Base-by-base conservation (phyloP, 2,329 filamentous ascomycete genomes). In the Trichoderma endophyticum region DNA sequence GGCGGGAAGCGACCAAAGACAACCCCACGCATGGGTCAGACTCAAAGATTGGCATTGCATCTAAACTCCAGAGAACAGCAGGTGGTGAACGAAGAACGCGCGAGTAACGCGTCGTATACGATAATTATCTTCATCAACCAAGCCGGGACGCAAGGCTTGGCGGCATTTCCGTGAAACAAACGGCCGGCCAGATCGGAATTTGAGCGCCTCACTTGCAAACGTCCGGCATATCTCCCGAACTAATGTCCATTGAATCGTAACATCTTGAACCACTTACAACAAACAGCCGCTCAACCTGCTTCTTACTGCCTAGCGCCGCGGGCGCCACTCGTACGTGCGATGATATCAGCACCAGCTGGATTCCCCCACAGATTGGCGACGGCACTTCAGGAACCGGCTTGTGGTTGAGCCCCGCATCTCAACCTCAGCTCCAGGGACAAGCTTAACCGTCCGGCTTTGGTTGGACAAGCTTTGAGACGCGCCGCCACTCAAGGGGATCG, bases 321-420 rank as follows among this genome's bases (percentile, higher is more conserved):
- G 61, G 39, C 39, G 60, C 39, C 28, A 51, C 62, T 24, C 18
- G n/a, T 36, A 59, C 54, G 65, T 48, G 65, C 24, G 21, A 69
- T 69, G 65, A 61, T 69, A 69, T 61, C 56, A 61, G 65, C n/a
- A 60, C n/a, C 28, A 62, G 57, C 56, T 48, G 28, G 36, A 54
- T 51, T 70, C 54, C 67, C 43, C 67, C 67, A 70, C 67, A 70
- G 68, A 71, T 71, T 64, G 68, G 60, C 68, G 68, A 64, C 68
- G 68, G 59, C 68, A 71, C 68, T 64, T 71, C 60, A 64, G 60
- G 59, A 64, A 64, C 68, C 68, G 68, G 59, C 24, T 39, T 48
- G 36, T 69, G 66, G 54, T 57, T 34, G 57, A 43, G 57, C 28
- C 67, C 67, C 57, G 57, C 67, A 54, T 32, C 18, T 9, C 28